Percentiles rank a stretch among this genome's conserved stretches.
These are phyloP conservation scores for Xerocomellus amylosporus DNA, from an alignment of 768 basidiomycete species.

Conservation along the genomic window DNA sequence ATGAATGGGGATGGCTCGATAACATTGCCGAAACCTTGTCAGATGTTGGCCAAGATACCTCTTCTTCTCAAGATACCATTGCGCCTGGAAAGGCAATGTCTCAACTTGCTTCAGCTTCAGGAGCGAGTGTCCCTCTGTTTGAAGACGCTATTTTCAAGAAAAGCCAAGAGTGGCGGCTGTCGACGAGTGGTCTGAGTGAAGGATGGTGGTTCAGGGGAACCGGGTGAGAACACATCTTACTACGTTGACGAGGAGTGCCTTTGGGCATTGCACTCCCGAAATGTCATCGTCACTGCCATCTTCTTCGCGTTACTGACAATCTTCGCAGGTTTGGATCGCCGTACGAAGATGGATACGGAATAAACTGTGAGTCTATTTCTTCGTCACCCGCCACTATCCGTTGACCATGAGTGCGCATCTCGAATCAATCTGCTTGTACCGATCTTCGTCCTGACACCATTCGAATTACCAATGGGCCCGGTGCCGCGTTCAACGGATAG, in stretches of 20 bases:
- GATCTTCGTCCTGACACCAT: no score
- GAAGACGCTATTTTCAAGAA: slow-evolving; percentile 72
- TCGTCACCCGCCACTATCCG: neutral
- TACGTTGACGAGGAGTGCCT: neutral
- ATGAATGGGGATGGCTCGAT: slow-evolving; percentile 30
- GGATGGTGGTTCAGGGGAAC: slow-evolving; percentile 87
- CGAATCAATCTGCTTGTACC: neutral
- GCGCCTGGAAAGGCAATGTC: neutral
- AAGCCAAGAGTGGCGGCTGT: slow-evolving; percentile 83
- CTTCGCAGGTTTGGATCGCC: slow-evolving; percentile 65
- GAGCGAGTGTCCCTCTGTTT: slow-evolving; percentile 47
- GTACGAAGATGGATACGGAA: slow-evolving; percentile 87
- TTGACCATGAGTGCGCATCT: neutral
- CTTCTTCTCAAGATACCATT: slow-evolving; percentile 2
- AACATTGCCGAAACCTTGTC: neutral
- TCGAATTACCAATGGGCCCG: no score
- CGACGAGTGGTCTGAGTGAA: slow-evolving; percentile 85
- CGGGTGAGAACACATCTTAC: slow-evolving; percentile 45
- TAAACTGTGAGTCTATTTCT: slow-evolving; percentile 66
- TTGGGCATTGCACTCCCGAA: neutral
- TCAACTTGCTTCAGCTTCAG: neutral
- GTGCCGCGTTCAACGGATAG: slow-evolving; percentile 38
- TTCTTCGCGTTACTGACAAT: slow-evolving; percentile 3
- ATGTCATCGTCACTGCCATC: neutral
- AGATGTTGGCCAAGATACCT: slow-evolving; percentile 3